Evolutionary conservation across 768 basidiomycete genomes (phyloP), one percentile per base, ranked within the genome.

Genomic region (Xanthoconium stramineum): DNA sequence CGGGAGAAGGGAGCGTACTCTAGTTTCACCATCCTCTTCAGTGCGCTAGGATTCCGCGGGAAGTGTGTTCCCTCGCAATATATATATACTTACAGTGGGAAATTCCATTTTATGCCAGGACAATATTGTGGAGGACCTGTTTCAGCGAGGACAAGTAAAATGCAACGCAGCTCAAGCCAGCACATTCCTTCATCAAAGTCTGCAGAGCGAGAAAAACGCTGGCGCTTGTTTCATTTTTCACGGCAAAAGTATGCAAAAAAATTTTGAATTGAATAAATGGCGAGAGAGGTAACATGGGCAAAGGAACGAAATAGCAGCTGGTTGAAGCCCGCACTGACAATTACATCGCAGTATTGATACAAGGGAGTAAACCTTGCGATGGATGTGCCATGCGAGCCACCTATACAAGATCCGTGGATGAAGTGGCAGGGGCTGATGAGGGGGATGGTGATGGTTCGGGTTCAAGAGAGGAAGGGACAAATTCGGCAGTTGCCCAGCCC

Each of bases 401-500:
- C 12, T 14, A 42, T 19, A 48, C 2, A 10, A 30, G 0, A 28
- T 12, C 12, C 0, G 13, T 17, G 8, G 15, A 4, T 19, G 20
- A 29, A 19, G 1, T 5, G 30, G 40, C 5, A n/a, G 35, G 15
- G 20, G n/a, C n/a, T 5, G 39, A 42, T 1, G 24, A 49, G 37
- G 48, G 44, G 19, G 65, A 68, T 71, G 69, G 48, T 71, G 65
- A 54, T 68, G 62, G 70, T 73, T 69, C 39, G 50, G 37, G 69
- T 68, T 57, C 69, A 71, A 73, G 68, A 64, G 59, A 24, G 43
- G 58, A 47, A 50, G 50, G 13, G 49, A 29, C 43, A 33, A 33
- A 57, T 69, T 69, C 55, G 63, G 61, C 58, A 59, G 48, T 61
- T 59, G 49, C 62, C 60, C 42, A 35, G 51, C 42, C 38, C 58